Evolutionary conservation across 441 rosid species (phyloP).

Genomic region (Populus tomentosa): DNA sequence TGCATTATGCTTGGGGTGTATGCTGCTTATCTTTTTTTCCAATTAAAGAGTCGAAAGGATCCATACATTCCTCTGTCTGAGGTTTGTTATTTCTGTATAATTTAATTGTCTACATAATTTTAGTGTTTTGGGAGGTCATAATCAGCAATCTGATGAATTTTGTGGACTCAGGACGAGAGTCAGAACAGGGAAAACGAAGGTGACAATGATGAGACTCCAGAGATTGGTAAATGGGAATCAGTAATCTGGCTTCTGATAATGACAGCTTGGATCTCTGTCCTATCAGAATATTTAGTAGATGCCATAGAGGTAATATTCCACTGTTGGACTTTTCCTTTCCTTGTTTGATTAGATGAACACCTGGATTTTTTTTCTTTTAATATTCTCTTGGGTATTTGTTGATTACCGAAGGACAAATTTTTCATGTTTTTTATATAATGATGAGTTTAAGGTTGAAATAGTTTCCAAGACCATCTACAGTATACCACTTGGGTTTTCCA

Average conservation of each 20-base stretch:
- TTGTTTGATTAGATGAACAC: neutral
- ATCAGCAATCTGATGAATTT: neutral
- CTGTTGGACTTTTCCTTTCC: neutral
- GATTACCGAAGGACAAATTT: neutral
- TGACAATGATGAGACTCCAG: slow-evolving; percentile 65
- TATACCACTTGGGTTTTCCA: neutral
- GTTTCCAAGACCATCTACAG: neutral
- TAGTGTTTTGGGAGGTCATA: neutral
- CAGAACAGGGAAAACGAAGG: slow-evolving; percentile 36
- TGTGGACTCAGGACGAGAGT: slow-evolving; percentile 47
- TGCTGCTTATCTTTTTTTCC: slow-evolving; percentile 72
- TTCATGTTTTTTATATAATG: neutral
- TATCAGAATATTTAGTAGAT: slow-evolving; percentile 84
- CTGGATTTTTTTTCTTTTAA: neutral
- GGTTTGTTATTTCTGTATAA: slow-evolving; percentile 39
- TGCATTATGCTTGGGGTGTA: slow-evolving; percentile 87
- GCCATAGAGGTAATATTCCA: slow-evolving; percentile 55
- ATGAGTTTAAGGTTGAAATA: neutral
- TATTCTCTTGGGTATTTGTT: neutral
- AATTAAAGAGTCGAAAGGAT: slow-evolving; percentile 54
- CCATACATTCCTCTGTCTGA: slow-evolving; percentile 52
- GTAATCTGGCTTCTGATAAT: slow-evolving; percentile 65
- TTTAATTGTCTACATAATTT: neutral
- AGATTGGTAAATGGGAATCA: slow-evolving; percentile 82
- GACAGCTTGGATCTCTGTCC: slow-evolving; percentile 82